Evolutionary conservation across 495 filamentous ascomycete species (phyloP).

Genomic region (Annulohypoxylon moriforme): DNA sequence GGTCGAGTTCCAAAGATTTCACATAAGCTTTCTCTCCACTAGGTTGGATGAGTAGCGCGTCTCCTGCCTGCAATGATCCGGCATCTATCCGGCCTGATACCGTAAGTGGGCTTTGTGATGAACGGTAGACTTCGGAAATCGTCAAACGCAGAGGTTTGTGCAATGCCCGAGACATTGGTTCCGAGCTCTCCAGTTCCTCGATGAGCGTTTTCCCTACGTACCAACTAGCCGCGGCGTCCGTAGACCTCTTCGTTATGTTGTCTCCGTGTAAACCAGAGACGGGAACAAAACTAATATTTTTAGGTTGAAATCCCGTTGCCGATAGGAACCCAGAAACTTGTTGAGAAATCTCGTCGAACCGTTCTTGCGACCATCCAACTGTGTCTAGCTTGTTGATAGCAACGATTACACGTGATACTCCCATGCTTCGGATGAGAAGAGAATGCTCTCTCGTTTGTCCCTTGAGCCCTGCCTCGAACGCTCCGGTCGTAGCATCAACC

Average conservation of each 20-base stretch:
- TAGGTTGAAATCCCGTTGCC: slow-evolving; percentile 79
- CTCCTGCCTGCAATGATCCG: slow-evolving; percentile 84
- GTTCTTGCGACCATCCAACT: slow-evolving; percentile 79
- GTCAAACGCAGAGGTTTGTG: slow-evolving; percentile 86
- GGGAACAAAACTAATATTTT: slow-evolving; percentile 86
- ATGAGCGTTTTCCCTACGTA: slow-evolving; percentile 83
- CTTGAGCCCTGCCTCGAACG: slow-evolving; percentile 91
- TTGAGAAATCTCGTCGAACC: slow-evolving; percentile 86
- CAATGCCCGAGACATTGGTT: slow-evolving; percentile 75
- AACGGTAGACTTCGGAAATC: slow-evolving; percentile 73
- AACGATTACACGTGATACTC: slow-evolving; percentile 85
- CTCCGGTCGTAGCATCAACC: slow-evolving; percentile 86
- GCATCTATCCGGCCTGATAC: slow-evolving; percentile 88
- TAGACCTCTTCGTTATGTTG: slow-evolving; percentile 75
- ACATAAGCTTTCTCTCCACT: slow-evolving; percentile 80
- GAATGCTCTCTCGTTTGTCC: slow-evolving; percentile 97
- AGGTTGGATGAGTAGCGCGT: slow-evolving; percentile 81
- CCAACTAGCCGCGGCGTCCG: slow-evolving; percentile 72
- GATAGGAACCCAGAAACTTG: slow-evolving; percentile 86
- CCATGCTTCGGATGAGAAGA: slow-evolving; percentile 89
- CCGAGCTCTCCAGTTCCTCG: slow-evolving; percentile 82
- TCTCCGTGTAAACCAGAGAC: slow-evolving; percentile 89
- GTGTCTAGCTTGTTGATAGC: slow-evolving; percentile 96
- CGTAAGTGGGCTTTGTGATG: slow-evolving; percentile 82
- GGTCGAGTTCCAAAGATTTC: slow-evolving; percentile 80